Evolutionary conservation across 768 basidiomycete genomes (phyloP), one percentile per base, ranked within the genome.

Genomic region (Panaeolus cyanescens): DNA sequence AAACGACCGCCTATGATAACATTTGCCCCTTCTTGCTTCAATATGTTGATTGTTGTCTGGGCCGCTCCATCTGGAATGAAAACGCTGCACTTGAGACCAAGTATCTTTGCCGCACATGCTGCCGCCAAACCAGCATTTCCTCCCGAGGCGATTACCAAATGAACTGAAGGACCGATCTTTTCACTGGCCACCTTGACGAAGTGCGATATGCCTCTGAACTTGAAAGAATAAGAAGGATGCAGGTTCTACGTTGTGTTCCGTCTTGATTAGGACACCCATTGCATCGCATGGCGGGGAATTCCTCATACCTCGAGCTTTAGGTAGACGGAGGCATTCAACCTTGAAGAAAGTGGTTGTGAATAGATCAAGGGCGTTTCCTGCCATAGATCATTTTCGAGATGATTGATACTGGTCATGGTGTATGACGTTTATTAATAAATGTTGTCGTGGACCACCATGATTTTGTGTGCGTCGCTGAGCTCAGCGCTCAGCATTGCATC

Each of bases 51-150:
- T 0, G 84, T 88, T 19, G 74, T 78, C 64, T 73, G 72, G 32
- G 80, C 66, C 12, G 80, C 86, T 5, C 81, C 82, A 32, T 79
- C 71, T 0, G 91, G 90, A 22, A 93, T 77, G 69, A 80, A 92
- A 2, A 92, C 85, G 5, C 85, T 89, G 70, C 90, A 92, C 67
- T 70, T 77, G 40, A 91, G 75, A 5, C 74, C 73, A 22, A 91
- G 77, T 19, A 68, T 74, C 30, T 80, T 76, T 8, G 90, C 84
- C 20, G 86, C 87, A 62, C 83, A 82, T 15, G 90, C 90, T 0
- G 84, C 83, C 12, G 90, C 91, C 13, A 91, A 75, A 1, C 86
- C 91, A n/a, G 89, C 92, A 68, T 93, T 92, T n/a, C 91, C 91
- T 4, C 88, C 83, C 0, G 91, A 93, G 0, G 91, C 90, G 55